phyloP scores from a whole-genome alignment of 1,139 yeast genomes.

The Candida albicans region DNA sequence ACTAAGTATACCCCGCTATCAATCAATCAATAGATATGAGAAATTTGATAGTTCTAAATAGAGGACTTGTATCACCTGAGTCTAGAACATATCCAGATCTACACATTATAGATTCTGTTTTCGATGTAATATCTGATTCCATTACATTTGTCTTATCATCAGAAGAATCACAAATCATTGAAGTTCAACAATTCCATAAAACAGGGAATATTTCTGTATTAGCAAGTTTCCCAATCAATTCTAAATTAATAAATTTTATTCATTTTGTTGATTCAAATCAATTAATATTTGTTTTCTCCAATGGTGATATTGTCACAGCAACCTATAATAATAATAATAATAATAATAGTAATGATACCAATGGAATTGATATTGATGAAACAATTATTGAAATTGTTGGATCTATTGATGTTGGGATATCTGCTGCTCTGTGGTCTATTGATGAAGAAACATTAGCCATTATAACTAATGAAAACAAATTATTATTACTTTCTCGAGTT shows the following conservation, averaged over 20 bases:
- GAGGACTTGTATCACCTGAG: constrained; percentile 51
- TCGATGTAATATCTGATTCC: constrained; percentile 75
- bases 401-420: constrained; percentile 72
- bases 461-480: constrained; percentile 60
- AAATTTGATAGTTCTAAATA: constrained; percentile 57
- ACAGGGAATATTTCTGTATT: constrained; percentile 53
- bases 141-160: constrained; percentile 68
- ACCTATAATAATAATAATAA: too few relatives aligned
- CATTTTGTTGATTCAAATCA: constrained; percentile 69
- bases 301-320: constrained; percentile 70
- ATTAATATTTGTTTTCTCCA: constrained; percentile 58
- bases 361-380: constrained; percentile 53
- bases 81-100: constrained; percentile 62
- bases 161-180: constrained; percentile 54
- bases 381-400: constrained; percentile 77
- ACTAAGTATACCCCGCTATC: too few relatives aligned
- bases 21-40: too few relatives aligned
- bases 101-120: constrained; percentile 57
- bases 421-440: constrained; percentile 82
- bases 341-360: too few relatives aligned
- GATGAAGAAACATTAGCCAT: constrained; percentile 85
- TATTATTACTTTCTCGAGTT: constrained; percentile 68
- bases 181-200: constrained; percentile 54
- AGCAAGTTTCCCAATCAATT: constrained; percentile 53
- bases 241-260: constrained; percentile 45